phyloP scores from a whole-genome alignment of 768 basidiomycete genomes.

The Porpolomopsis calyptriformis region DNA sequence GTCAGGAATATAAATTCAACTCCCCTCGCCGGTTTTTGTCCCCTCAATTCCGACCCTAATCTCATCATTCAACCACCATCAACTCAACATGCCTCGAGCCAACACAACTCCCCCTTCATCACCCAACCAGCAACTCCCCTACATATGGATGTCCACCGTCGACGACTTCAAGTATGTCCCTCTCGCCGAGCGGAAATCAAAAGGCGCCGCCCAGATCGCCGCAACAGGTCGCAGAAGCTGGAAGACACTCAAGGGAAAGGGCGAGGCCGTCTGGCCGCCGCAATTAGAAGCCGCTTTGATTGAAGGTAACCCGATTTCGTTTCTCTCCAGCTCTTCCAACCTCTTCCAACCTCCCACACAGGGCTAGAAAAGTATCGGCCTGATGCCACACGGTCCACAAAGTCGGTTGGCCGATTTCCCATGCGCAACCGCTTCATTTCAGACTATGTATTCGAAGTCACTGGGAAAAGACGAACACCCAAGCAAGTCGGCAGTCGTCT shows the following conservation, averaged over 20 bases:
- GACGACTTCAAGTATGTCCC: slow-evolving; percentile 32
- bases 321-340: background rate
- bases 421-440: slow-evolving; percentile 75
- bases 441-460: slow-evolving; percentile 59
- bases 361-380: slow-evolving; percentile 63
- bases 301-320: slow-evolving; percentile 31
- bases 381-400: slow-evolving; percentile 61
- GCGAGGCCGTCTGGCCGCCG: slow-evolving; percentile 52
- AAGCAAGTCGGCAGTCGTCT: slow-evolving; percentile 77
- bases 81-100: background rate
- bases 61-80: no score
- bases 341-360: slow-evolving; percentile 24
- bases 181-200: slow-evolving; percentile 26
- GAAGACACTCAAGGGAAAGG: slow-evolving; percentile 42
- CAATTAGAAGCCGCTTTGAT: slow-evolving; percentile 44
- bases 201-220: slow-evolving; percentile 24
- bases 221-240: slow-evolving; percentile 40
- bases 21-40: no score
- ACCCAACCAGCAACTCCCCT: slow-evolving; percentile 16
- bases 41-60: no score
- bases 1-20: background rate
- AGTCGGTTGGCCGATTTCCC: slow-evolving; percentile 64
- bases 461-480: slow-evolving; percentile 59
- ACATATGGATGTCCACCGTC: slow-evolving; percentile 28
- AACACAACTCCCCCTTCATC: slow-evolving; percentile 8